Evolutionary conservation across 1,139 yeast species (phyloP), one percentile per base, ranked within the genome.

Genomic region (Arxiozyma slooffiae): DNA sequence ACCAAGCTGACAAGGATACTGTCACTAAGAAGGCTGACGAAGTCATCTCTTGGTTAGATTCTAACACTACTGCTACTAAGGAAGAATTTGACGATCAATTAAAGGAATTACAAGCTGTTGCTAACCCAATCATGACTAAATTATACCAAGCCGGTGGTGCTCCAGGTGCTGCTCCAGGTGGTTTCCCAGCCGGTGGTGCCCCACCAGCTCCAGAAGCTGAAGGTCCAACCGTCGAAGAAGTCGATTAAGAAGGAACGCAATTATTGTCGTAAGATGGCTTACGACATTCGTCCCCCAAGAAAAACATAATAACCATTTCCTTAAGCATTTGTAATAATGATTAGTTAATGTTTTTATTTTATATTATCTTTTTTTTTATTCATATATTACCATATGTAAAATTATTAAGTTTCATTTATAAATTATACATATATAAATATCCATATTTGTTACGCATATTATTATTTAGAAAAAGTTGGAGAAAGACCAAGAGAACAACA

Each of bases 211-310:
- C 82, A 63, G 80, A 77, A 61, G 79, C 79, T 68, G 88, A 82
- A 65, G 92, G 92, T 66, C 95, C 95, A 73, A 85, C 95, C 68
- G 95, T 86, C 64, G 95, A 86, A 79, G 95, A 86, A 78, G 95
- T 86, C 71, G 95, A 86, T 75, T 86, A 85, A 73, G 20, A 14
- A 14, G n/a, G n/a, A 30, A n/a, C n/a, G n/a, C n/a, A 14, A 6
- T 26, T 8, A 14, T 30, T 14, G 14, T 30, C n/a, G 3, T 30
- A 14, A 30, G n/a, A 14, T 30, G n/a, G 36, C 11, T n/a, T n/a
- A 7, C 7, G 4, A 30, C 36, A 14, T 14, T n/a, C 16, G 14
- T 30, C n/a, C n/a, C n/a, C 2, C 11, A 8, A 30, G 14, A 30
- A 30, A 6, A 30, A 11, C 11, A 30, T 4, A 26, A 26, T 26